These are phyloP conservation scores for Ophiostoma tasmaniense DNA, from an alignment of 2,329 filamentous ascomycete species.

Conservation along the genomic window DNA sequence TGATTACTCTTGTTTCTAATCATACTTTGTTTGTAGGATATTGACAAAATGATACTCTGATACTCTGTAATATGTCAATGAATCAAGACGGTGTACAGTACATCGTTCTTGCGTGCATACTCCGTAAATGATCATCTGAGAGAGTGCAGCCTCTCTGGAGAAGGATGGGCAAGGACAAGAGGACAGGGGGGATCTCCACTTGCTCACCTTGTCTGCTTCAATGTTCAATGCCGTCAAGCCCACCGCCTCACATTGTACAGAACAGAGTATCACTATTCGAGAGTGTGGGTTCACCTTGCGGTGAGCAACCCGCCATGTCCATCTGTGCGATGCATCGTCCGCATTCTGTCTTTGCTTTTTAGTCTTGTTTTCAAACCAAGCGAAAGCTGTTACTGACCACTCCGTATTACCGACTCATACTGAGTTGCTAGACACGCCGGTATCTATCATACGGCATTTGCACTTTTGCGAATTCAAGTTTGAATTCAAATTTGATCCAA, in stretches of 20 bases:
- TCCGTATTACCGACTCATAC: no score
- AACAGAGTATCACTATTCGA: no score
- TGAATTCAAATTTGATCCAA: no score
- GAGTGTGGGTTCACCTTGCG: constrained; percentile 3
- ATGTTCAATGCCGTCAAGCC: neutral
- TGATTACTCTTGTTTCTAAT: neutral
- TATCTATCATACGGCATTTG: no score
- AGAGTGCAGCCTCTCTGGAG: neutral
- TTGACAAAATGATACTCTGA: no score
- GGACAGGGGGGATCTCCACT: neutral
- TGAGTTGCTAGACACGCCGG: no score
- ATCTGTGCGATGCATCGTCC: neutral
- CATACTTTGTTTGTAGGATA: neutral
- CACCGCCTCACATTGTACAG: neutral
- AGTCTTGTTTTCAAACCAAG: no score
- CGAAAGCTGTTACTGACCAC: no score
- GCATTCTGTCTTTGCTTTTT: neutral
- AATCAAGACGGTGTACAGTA: neutral
- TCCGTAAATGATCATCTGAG: neutral
- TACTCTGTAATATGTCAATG: no score
- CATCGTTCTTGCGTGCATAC: no score
- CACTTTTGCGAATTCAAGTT: no score
- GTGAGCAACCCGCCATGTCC: neutral
- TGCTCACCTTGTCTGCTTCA: neutral
- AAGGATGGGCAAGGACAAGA: no score